phyloP scores from a whole-genome alignment of 75 land plant species.

The Larix kaempferi region DNA sequence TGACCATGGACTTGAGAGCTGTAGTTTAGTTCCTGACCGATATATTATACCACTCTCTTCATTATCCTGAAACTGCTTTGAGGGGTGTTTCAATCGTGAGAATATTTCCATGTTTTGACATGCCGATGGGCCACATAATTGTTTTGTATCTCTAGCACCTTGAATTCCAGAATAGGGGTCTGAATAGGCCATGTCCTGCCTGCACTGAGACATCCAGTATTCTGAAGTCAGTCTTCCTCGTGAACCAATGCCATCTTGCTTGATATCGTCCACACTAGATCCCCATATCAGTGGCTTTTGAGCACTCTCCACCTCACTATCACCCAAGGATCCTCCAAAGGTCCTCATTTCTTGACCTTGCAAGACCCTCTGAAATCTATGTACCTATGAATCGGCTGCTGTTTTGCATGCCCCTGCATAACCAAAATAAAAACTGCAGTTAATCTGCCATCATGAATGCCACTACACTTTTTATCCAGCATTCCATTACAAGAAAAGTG shows the following conservation, averaged over 20 bases:
- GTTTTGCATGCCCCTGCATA: constrained; percentile 10
- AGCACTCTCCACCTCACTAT: neutral
- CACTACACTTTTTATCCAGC: neutral
- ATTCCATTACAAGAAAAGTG: neutral
- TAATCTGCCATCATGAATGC: neutral
- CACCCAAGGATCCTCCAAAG: constrained; percentile 2
- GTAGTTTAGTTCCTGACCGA: constrained; percentile 4
- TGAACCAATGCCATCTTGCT: constrained; percentile 5
- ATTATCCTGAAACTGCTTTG: constrained; percentile 1
- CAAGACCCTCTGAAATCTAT: constrained; percentile 28
- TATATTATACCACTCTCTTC: constrained; percentile 1
- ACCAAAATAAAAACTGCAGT: neutral
- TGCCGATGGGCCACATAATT: neutral
- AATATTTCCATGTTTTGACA: constrained; percentile 4
- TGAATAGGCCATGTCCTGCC: neutral
- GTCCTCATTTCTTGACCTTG: constrained; percentile 47
- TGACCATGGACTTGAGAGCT: constrained; percentile 8
- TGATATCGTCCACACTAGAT: constrained; percentile 5
- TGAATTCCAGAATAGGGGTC: neutral
- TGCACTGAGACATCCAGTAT: constrained; percentile 4
- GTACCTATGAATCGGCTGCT: neutral
- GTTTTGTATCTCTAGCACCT: neutral
- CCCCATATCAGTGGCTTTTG: neutral
- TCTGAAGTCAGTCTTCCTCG: constrained; percentile 8
- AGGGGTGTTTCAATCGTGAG: neutral